Evolutionary conservation across 768 basidiomycete species (phyloP), one percentile per base, ranked within the genome.

Genomic region (Rubroboletus pulcherrimus): DNA sequence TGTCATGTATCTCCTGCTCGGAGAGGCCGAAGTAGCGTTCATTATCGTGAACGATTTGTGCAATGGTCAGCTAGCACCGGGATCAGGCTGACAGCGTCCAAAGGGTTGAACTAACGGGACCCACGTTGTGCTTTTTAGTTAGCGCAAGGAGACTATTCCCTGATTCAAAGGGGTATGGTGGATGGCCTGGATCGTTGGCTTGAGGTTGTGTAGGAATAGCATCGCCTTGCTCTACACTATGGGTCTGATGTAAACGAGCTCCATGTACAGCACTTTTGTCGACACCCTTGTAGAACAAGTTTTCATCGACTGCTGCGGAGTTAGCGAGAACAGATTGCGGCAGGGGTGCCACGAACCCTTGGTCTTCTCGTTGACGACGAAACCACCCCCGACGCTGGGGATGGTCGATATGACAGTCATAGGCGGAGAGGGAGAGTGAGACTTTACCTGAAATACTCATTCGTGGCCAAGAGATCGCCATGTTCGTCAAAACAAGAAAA

Each of bases 291-390:
- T 97, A 98, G 69, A 91, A 98, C 58, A 97, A 67, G 67, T 98
- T 98, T 74, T 98, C 95, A 62, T 93, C 93, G 52, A 86, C 91
- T 89, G 53, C 1, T 39, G 48, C 4, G 53, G 45, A 11, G 37
- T 67, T 5, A 46, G 53, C 12, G 12, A 35, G 49, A 49, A 54
- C 12, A 38, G 10, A 24, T 42, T 40, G 26, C 10, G 17, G 30
- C 5, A n/a, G 7, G 44, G 38, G 43, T 26, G 11, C 7, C 15
- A 42, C 59, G 55, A 61, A 87, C 90, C 85, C 78, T 94, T 88
- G 2, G 93, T 97, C 69, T 93, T 90, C 39, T 94, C 91, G 64
- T 97, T 97, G 26, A 97, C 93, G 4, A 96, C 93, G 67, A 96
- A 97, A 3, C 93, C 93, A 42, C 93, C 93, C 3, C 93, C 93